phyloP scores from a whole-genome alignment of 345 rosid genomes.

The Jatropha curcas region DNA sequence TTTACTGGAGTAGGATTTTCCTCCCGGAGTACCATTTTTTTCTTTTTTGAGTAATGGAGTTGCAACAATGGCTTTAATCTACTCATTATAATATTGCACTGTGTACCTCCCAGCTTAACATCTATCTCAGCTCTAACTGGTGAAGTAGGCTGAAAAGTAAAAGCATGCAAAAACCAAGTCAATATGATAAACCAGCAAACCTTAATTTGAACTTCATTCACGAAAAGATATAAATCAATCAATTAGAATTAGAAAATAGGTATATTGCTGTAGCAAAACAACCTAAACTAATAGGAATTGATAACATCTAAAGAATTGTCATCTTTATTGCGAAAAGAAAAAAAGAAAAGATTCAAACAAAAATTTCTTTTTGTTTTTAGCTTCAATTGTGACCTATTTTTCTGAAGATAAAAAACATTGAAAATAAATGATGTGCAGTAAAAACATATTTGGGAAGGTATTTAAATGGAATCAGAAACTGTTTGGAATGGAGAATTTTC shows the following conservation, averaged over 20 bases:
- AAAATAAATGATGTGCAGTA: too few species aligned
- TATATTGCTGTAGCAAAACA: not conserved
- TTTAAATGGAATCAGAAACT: too few species aligned
- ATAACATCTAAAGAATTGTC: not conserved
- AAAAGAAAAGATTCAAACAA: too few species aligned
- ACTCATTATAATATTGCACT: slow-evolving; percentile 66
- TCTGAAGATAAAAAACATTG: too few species aligned
- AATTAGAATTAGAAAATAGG: not conserved
- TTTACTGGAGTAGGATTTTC: slow-evolving; percentile 41
- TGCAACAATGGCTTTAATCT: slow-evolving; percentile 84
- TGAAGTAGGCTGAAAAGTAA: slow-evolving; percentile 58
- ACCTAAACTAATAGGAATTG: not conserved
- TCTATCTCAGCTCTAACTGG: slow-evolving; percentile 94
- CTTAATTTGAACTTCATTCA: not conserved
- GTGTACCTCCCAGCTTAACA: slow-evolving; percentile 91
- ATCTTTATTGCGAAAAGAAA: not conserved
- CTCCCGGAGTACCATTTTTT: slow-evolving; percentile 65
- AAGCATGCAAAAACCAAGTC: slow-evolving; percentile 13
- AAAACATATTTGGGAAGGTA: too few species aligned
- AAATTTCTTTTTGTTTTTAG: too few species aligned
- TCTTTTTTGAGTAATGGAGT: slow-evolving; percentile 61
- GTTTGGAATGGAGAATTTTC: too few species aligned
- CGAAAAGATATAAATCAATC: not conserved
- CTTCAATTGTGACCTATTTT: too few species aligned
- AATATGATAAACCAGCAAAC: not conserved